phyloP scores from a whole-genome alignment of 31 red algal species.

The Odonthalia washingtoniensis region DNA sequence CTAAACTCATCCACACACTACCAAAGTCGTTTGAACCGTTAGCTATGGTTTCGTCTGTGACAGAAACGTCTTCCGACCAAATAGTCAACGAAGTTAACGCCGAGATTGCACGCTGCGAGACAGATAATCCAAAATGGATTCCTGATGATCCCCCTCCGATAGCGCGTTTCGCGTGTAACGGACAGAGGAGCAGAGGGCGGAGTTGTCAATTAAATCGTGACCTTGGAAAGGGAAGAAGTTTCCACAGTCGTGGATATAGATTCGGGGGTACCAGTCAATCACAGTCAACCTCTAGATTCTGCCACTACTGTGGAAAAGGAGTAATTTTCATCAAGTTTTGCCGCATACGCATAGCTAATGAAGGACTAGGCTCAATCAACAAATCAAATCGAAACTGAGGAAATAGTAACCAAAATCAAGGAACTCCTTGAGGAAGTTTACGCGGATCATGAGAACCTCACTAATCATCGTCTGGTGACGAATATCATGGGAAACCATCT shows the following conservation, averaged over 20 bases:
- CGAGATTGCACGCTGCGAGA: constrained; percentile 17
- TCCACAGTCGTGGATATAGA: background rate
- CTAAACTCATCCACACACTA: constrained; percentile 18
- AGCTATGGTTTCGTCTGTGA: constrained; percentile 4
- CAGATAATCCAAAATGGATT: background rate
- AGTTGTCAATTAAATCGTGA: background rate
- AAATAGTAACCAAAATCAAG: background rate
- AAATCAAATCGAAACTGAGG: background rate
- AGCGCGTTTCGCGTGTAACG: background rate
- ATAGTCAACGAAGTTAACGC: constrained; percentile 11
- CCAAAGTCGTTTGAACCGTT: constrained; percentile 34
- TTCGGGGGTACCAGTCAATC: background rate
- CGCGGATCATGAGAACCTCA: background rate
- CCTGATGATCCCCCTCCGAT: background rate
- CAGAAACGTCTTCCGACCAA: background rate
- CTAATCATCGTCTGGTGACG: background rate
- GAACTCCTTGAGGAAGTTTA: background rate
- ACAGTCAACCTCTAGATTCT: background rate
- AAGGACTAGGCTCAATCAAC: background rate
- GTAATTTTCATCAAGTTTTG: background rate
- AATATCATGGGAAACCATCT: background rate
- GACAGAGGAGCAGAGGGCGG: background rate
- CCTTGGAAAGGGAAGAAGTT: background rate
- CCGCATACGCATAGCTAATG: background rate
- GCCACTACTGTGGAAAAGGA: constrained; percentile 9